Conservation (phyloP, 495 filamentous ascomycete species). For the Chaetomidium leptoderma region DNA sequence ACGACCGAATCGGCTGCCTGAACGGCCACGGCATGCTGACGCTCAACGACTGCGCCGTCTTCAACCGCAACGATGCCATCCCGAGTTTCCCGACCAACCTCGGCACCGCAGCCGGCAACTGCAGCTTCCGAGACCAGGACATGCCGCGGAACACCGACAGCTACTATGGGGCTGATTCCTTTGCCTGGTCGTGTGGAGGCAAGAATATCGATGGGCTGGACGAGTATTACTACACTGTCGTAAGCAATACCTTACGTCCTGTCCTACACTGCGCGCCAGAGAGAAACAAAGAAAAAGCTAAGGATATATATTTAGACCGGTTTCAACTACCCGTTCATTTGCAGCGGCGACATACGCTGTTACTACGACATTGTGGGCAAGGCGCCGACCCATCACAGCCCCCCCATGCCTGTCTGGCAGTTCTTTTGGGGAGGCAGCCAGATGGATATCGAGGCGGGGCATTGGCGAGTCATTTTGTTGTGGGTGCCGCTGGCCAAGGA, state of each 20-base stretch:
- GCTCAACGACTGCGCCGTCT: slow-evolving; percentile 31
- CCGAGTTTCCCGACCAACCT: slow-evolving; percentile 29
- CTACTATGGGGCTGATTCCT: slow-evolving; percentile 26
- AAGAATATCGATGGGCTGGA: slow-evolving; percentile 1
- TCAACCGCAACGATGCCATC: slow-evolving; percentile 22
- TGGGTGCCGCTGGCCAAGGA: slow-evolving; percentile 23
- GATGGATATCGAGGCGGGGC: slow-evolving; percentile 26
- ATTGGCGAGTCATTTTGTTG: slow-evolving; percentile 30
- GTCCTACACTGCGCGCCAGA: not conserved
- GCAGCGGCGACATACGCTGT: slow-evolving; percentile 34
- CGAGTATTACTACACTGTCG: slow-evolving; percentile 31
- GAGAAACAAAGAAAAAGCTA: not conserved
- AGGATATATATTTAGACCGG: slow-evolving; percentile 17
- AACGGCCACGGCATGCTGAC: slow-evolving; percentile 26
- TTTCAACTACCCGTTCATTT: slow-evolving; percentile 32
- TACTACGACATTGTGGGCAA: slow-evolving; percentile 32
- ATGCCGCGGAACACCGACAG: slow-evolving; percentile 36
- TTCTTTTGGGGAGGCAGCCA: slow-evolving; percentile 35
- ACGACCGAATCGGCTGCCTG: slow-evolving; percentile 34
- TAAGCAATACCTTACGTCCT: no score
- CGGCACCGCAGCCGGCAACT: slow-evolving; percentile 27
- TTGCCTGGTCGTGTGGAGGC: slow-evolving; percentile 28
- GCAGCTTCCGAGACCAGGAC: slow-evolving; percentile 30
- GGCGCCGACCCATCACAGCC: no score
- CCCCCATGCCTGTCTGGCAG: slow-evolving; percentile 33